Base-by-base conservation (phyloP, 2,329 filamentous ascomycete genomes). In the Colletotrichum kahawae region DNA sequence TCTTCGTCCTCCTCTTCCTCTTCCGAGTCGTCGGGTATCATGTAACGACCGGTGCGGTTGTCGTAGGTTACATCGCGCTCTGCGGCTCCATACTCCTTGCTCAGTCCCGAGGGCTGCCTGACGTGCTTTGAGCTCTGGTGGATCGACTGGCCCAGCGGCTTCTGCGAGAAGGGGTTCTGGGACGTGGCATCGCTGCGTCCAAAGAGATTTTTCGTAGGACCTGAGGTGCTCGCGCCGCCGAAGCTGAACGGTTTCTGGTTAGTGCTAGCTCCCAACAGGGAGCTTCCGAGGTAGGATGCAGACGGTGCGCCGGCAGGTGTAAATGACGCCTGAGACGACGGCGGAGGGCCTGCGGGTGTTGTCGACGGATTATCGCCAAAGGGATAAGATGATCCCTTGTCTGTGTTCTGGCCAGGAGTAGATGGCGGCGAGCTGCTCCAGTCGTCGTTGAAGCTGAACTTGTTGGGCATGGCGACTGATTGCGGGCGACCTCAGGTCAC, bases 251-350 rank as follows among this genome's bases (percentile, higher is more conserved):
- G 79, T 62, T 86, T 88, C 21, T 82, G 82, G 38, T 82, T 82
- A 48, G 82, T 82, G 78, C 83, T 83, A 57, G 83, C 86, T 63
- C 85, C 85, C 83, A 89, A 84, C 68, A 90, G 86, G 48, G 90
- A 91, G 82, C 89, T 90, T 71, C 89, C 87, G 48, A 91, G 82
- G 78, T 86, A 91, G 14, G 88, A 88, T 34, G 86, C 88, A 27
- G 90, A 89, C 1, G 90, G 90, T 18, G 89, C 89, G 71, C 90
- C 90, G 18, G 86, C 85, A 2, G 90, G 89, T 2, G 90, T 91
- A 82, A 91, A 91, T 57, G 89, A 90, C 6, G 87, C 86, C 10
- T 86, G 85, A 9, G 89, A 88, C 33, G 90, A 89, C 1, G 87
- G 87, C 12, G 89, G 88, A 33, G 87, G 86, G 0, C 86, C 89